These are phyloP conservation scores for Kitagawia praeruptora DNA, from an alignment of 129 eudicot species.

Conservation along the genomic window DNA sequence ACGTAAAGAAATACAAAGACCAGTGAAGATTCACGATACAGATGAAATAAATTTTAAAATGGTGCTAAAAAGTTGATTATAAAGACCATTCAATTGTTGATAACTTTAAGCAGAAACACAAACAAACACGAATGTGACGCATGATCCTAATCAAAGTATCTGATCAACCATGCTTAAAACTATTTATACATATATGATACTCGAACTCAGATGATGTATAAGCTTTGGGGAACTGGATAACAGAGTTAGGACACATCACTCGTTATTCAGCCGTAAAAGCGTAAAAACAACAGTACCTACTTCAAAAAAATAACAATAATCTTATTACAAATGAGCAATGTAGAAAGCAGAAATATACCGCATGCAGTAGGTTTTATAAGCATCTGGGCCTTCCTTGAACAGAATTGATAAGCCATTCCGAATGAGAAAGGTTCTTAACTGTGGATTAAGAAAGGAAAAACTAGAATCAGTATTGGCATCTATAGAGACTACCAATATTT, in stretches of 20 bases:
- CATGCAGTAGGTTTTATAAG: conserved; percentile 69
- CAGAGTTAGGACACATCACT: neutral
- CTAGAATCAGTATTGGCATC: neutral
- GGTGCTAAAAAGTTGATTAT: neutral
- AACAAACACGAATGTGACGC: neutral
- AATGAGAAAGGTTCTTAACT: conserved; percentile 83
- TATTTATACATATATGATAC: neutral
- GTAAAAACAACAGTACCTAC: neutral
- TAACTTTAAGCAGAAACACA: neutral
- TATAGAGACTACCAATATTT: neutral
- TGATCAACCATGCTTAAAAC: neutral
- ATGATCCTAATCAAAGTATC: neutral
- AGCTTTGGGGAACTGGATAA: neutral
- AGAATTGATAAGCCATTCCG: conserved; percentile 78
- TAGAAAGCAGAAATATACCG: conserved; percentile 30
- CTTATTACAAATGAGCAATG: neutral
- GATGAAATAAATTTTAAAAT: neutral
- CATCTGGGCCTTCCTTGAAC: conserved; percentile 83
- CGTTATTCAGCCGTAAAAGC: neutral
- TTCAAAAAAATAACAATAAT: neutral
- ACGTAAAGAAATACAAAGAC: neutral
- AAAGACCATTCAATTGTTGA: neutral
- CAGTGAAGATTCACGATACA: neutral
- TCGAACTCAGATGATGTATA: neutral
- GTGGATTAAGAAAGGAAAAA: conserved; percentile 16